Evolutionary conservation across 2,329 filamentous ascomycete species (phyloP).

Genomic region (Aspergillus melleus): DNA sequence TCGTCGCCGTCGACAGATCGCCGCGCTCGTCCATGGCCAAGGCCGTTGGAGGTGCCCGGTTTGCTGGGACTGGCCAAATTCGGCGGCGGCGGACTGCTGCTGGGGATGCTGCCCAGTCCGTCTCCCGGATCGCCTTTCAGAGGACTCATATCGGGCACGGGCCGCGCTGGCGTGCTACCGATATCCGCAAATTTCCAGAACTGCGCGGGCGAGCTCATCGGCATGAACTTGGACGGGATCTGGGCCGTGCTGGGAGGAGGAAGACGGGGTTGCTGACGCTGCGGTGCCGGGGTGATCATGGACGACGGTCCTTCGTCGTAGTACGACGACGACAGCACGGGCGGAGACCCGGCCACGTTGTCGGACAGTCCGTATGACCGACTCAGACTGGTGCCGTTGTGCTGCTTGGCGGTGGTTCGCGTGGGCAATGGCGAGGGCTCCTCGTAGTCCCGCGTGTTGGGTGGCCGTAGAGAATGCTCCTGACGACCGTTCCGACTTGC

Average conservation of each 20-base stretch:
- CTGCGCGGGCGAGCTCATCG: constrained; percentile 51
- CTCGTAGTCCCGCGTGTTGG: constrained; percentile 38
- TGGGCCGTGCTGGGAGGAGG: constrained; percentile 51
- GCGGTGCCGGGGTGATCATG: constrained; percentile 51
- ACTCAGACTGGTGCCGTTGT: constrained; percentile 28
- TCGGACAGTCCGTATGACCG: constrained; percentile 43
- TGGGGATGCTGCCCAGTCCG: constrained; percentile 42
- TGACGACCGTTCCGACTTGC: constrained; percentile 31
- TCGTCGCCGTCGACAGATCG: constrained; percentile 33
- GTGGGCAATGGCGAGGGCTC: constrained; percentile 45
- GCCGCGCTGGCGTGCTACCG: constrained; percentile 46
- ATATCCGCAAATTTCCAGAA: constrained; percentile 53
- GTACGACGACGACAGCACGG: constrained; percentile 50
- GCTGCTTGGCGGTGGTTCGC: constrained; percentile 30
- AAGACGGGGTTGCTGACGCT: constrained; percentile 49
- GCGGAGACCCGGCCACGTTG: constrained; percentile 43
- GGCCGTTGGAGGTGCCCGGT: constrained; percentile 34
- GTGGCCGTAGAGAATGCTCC: constrained; percentile 31
- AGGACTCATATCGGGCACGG: constrained; percentile 48
- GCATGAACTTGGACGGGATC: constrained; percentile 53
- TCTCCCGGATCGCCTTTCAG: constrained; percentile 45
- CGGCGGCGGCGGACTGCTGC: constrained; percentile 50
- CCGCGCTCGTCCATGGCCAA: constrained; percentile 30
- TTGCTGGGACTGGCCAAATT: constrained; percentile 49
- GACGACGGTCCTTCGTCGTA: constrained; percentile 48